Evolutionary conservation across 2,329 filamentous ascomycete genomes (phyloP), one percentile per base, ranked within the genome.

Genomic region (Myotisia sp.): DNA sequence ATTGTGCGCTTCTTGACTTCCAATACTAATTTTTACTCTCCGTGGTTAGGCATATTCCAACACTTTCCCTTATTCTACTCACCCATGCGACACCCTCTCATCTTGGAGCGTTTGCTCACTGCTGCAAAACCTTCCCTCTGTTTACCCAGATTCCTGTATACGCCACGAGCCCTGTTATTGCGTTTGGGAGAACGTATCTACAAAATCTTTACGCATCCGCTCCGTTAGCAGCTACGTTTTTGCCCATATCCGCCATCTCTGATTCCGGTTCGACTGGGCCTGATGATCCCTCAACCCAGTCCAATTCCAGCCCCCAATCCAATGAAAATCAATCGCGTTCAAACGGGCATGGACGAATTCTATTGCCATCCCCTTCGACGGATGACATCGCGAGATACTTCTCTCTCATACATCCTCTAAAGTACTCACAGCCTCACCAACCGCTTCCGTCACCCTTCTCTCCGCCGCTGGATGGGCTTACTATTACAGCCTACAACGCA

Each of bases 401-500:
- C 55, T 79, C 80, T 14, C 69, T 83, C 6, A 86, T 98, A 44
- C 83, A 92, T 43, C 79, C 86, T 2, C 67, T 98, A 22, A 95
- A 95, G 59, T 98, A 95, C 62, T 93, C 85, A 2, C 90, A 98
- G 54, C 86, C 90, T 2, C 86, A 92, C 51, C 83, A 94, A 49
- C 87, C 90, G 1, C 67, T 85, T 1, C 74, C 81, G 0, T 90
- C 85, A 4, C 79, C 85, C 1, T 92, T 85, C 51, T 92, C 85
- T 2, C 84, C 86, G 3, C 80, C 87, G 1, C 66, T 94, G 10
- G 86, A 90, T 46, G 86, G 86, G 3, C 71, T 98, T 12, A 93
- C 84, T 2, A 82, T 98, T 44, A 98, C 90, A 1, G 90, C 90
- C 1, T 95, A 95, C 62, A 92, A 92, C 58, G 85, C 90, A 5